Evolutionary conservation across 371 early-diverging fungal species (phyloP), one percentile per base, ranked within the genome.

Genomic region (Syncephalastrum sp.): DNA sequence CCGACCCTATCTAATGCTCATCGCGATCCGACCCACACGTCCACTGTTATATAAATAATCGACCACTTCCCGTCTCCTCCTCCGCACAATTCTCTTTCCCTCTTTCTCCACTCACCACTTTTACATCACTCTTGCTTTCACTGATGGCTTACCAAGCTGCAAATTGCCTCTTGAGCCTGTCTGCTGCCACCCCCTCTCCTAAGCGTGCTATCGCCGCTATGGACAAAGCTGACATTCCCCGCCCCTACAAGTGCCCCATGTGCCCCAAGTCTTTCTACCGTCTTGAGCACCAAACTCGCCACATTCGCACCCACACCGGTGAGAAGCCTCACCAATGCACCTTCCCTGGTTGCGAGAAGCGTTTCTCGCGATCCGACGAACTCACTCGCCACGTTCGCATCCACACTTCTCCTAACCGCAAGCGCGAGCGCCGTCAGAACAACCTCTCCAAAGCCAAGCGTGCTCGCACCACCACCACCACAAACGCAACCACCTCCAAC

Each of bases 231-330:
- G 63, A 70, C 45, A 59, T 66, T 21, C 83, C 83, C 47, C 77
- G 87, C 24, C 85, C 87, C 21, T 87, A 83, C 58, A 75, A 82
- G 59, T 87, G 87, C 65, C 79, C 63, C n/a, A 76, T 83, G 55
- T 87, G 87, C 58, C 72, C 72, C 53, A 85, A 83, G 62, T 82
- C 82, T 24, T 87, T 87, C 63, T 82, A 81, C 58, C 76, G 87
- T 29, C 69, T 87, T 21, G 87, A 87, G 64, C 87, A 87, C 58
- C 87, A 83, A 59, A 85, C 85, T 24, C 82, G 93, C 48, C 92
- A 92, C 62, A 85, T 89, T 57, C 80, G 90, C 56, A 91, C 89
- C 42, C 93, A 92, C 61, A 92, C 91, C 5, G 91, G 91, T 16
- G 93, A 92, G 65, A 88, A 86, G 61, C 93, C 93, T 10, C 90